A percentile compares a stretch with the other conserved stretches of the same genome.
phyloP scores from a whole-genome alignment of 768 basidiomycete species.

The Dictyophora rubrovolvata region DNA sequence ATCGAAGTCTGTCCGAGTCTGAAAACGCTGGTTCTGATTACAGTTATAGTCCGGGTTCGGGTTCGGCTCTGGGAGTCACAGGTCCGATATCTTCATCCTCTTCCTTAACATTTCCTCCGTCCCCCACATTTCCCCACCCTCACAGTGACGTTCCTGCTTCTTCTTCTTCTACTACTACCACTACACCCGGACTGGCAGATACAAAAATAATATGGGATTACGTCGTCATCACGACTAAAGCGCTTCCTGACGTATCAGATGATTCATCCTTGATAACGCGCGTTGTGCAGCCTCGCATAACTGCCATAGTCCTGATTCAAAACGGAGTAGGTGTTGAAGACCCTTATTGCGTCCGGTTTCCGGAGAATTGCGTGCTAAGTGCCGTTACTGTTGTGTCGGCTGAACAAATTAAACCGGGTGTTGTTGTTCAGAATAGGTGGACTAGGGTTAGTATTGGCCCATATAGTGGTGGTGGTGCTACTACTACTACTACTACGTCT shows the following conservation, averaged over 20 bases:
- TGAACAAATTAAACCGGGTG: conserved; percentile 18
- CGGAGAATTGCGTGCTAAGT: conserved; percentile 15
- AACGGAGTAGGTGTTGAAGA: conserved; percentile 23
- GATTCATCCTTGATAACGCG: conserved; percentile 14
- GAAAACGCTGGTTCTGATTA: too few species aligned
- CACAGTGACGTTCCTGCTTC: background rate
- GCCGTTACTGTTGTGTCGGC: conserved; percentile 22
- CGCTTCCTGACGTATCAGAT: conserved; percentile 19
- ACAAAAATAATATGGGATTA: conserved; percentile 15
- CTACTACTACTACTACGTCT: too few species aligned
- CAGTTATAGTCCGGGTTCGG: too few species aligned
- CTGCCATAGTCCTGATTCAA: conserved; percentile 21
- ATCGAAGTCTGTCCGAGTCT: too few species aligned
- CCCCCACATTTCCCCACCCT: background rate
- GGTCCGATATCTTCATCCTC: background rate
- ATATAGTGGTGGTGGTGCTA: conserved; percentile 9
- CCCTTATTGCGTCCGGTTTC: conserved; percentile 18
- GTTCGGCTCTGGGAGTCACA: background rate
- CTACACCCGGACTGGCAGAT: background rate
- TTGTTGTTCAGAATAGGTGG: conserved; percentile 22
- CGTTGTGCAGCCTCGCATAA: conserved; percentile 7
- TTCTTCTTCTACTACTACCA: background rate
- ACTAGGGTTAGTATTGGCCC: conserved; percentile 21
- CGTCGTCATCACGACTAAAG: conserved; percentile 22
- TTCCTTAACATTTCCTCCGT: background rate